Conservation (phyloP, 164 flowering plant species). For the Cinnamomum micranthum region DNA sequence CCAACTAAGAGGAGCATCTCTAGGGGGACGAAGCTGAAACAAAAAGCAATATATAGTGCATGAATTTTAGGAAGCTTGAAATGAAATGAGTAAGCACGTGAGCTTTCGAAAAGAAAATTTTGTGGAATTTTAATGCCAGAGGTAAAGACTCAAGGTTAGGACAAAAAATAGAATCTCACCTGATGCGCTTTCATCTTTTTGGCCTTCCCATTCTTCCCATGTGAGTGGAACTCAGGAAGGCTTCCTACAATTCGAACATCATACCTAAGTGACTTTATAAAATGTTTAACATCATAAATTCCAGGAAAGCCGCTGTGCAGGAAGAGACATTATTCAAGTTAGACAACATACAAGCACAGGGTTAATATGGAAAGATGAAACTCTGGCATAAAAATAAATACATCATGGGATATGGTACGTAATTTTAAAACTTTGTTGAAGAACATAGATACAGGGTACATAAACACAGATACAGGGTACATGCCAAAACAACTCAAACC, state of each 20-base stretch:
- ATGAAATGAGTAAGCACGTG: too few species aligned
- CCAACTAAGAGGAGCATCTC: slow-evolving; percentile 95
- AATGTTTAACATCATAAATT: slow-evolving; percentile 92
- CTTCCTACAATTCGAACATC: slow-evolving; percentile 82
- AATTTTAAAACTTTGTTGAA: too few species aligned
- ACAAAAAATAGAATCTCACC: slow-evolving; percentile 35
- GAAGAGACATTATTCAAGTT: slow-evolving; percentile 6
- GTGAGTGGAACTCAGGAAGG: slow-evolving; percentile 63
- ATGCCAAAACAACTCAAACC: too few species aligned
- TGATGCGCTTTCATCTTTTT: slow-evolving; percentile 58
- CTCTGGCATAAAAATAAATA: not conserved
- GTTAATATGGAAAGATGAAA: not conserved
- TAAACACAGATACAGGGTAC: too few species aligned
- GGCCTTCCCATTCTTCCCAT: slow-evolving; percentile 71
- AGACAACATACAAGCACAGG: not conserved
- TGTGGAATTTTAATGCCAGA: too few species aligned
- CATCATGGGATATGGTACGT: not conserved
- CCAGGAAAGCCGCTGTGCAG: slow-evolving; percentile 83
- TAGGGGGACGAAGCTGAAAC: slow-evolving; percentile 77
- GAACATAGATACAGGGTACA: too few species aligned
- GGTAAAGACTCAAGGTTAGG: too few species aligned
- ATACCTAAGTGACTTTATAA: slow-evolving; percentile 63
- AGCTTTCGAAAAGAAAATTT: not conserved
- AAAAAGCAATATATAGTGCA: not conserved
- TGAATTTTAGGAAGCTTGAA: not conserved